Evolutionary conservation across 2,329 filamentous ascomycete species (phyloP), one percentile per base, ranked within the genome.

Genomic region (Colletotrichum euphorbiae): DNA sequence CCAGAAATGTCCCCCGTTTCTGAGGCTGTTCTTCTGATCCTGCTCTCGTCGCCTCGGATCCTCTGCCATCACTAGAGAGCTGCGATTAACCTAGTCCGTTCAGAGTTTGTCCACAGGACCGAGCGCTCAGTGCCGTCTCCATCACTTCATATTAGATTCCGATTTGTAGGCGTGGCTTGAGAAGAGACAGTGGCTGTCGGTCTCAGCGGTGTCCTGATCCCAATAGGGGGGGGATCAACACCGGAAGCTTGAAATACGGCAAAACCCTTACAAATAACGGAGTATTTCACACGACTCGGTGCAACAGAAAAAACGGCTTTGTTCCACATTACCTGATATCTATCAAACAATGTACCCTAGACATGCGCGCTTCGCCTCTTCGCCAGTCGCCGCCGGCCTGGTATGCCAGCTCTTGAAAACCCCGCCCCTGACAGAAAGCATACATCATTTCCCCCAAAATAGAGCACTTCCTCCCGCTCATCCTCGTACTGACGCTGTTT

Each of bases 361-460:
- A 54, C 28, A 64, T 52, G 38, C 54, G 61, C 61, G 42, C 65
- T 59, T 69, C 60, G 66, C 66, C 62, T 69, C 66, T 69, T 62
- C 66, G 66, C 66, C 62, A 17, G 62, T 69, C 62, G 66, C 61
- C 48, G 48, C 55, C 62, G 54, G 66, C 48, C 48, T 66, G 48
- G 46, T 65, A 38, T 66, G 62, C 62, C 24, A 21, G 43, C 45
- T 57, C 33, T 38, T 55, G 45, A 55, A 52, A 56, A 43, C 50
- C 31, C 48, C 54, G 28, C 48, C 63, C 63, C 19, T 21, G 11
- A 38, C 28, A 13, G 46, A 13, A 57, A 19, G 13, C 45, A 36
- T 24, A 43, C 51, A 61, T 52, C 50, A n/a, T 36, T 13, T 13
- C 31, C 9, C 42, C 51, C 36, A 52, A 66, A 42, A 66, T 55